Evolutionary conservation across 257 asterid species (phyloP), one percentile per base, ranked within the genome.

Genomic region (Lavandula angustifolia): DNA sequence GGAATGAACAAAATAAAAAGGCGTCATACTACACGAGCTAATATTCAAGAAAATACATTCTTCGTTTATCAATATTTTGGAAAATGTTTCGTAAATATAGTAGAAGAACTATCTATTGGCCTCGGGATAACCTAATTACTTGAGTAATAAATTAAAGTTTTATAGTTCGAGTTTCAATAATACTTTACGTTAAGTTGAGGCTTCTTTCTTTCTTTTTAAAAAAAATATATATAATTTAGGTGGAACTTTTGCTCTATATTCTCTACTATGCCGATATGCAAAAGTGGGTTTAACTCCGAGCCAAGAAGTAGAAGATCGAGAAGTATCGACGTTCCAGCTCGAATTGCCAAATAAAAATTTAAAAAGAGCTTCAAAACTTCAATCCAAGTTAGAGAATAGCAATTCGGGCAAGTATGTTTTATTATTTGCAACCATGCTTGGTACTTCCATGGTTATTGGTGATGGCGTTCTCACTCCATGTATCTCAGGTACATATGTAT

Each of bases 391-490:
- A 4, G 96, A 87, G 55, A 69, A 29, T 3, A 85, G 87, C 73
- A 43, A 44, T 0, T 55, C 62, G 3, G 78, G 73, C 0, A 84
- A 81, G 71, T 29, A 65, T 32, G 43, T 76, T 5, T 67, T 87
- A 4, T 40, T 85, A 22, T 58, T 87, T 2, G 80, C 81, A 13
- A 81, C 94, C 29, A 82, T 87, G 72, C 84, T 89, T 1, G 96
- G 89, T 22, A 90, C 97, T 67, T 82, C 97, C 12, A 90, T 90
- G 97, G 87, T 90, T 6, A 87, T 90, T 22, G 97, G 96, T 9
- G 96, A 87, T 70, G 96, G 96, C 2, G 71, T 85, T 18, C 86
- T 89, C 7, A 89, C 96, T 29, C 95, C 96, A 0, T 76, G 94
- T 32, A 82, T 87, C 47, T 84, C 96, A 35, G 96, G 96, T 80